Evolutionary conservation across 805 yeast genomes (phyloP).

Genomic region (Maudiozyma pseudohumilis): DNA sequence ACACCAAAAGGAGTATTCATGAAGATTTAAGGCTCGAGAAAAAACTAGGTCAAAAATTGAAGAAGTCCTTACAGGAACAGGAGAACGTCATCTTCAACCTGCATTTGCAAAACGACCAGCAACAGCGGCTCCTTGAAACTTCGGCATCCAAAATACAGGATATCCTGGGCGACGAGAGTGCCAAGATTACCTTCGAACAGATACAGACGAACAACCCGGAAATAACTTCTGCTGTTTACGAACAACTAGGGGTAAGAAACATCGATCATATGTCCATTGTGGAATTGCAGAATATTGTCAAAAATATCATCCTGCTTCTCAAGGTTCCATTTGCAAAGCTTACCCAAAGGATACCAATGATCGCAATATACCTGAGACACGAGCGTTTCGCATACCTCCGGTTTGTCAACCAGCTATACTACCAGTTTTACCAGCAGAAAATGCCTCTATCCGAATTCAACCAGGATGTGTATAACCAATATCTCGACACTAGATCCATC

Average conservation of each 20-base stretch:
- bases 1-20: neutral
- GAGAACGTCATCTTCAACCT: neutral
- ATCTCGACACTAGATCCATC: conserved; percentile 10
- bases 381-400: conserved; percentile 23
- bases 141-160: neutral
- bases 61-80: neutral
- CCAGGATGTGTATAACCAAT: conserved; percentile 17
- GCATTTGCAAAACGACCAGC: neutral
- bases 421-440: conserved; percentile 23
- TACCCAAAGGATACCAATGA: conserved; percentile 18
- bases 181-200: conserved; percentile 13
- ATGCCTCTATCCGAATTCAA: conserved; percentile 19
- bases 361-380: conserved; percentile 20
- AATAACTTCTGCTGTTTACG: neutral
- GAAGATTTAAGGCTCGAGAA: neutral
- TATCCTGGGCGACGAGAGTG: conserved; percentile 17
- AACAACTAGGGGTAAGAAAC: conserved; percentile 11
- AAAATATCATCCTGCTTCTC: conserved; percentile 27
- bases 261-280: conserved; percentile 25
- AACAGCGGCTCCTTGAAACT: neutral
- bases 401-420: conserved; percentile 28
- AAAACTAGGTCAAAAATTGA: neutral
- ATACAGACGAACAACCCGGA: neutral
- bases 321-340: conserved; percentile 27
- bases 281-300: conserved; percentile 29